Conservation (phyloP, 441 rosid genomes). For the Brassica balearica region DNA sequence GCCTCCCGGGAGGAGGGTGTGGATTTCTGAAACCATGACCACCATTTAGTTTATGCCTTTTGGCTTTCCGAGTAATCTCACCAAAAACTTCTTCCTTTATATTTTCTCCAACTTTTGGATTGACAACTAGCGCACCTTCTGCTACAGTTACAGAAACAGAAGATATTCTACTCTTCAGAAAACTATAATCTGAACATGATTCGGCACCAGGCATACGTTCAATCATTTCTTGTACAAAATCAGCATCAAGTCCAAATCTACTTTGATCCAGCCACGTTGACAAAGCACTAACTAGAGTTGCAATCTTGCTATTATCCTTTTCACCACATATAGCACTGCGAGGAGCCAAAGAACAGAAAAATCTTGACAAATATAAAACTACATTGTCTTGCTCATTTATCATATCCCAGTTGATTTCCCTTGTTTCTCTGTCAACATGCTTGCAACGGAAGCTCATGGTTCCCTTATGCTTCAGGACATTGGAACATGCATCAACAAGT, state of each 20-base stretch:
- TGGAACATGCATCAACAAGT: conserved; percentile 65
- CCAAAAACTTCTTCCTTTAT: conserved; percentile 47
- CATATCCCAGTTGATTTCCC: conserved; percentile 49
- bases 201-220: conserved; percentile 81
- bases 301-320: conserved; percentile 53
- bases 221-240: conserved; percentile 88
- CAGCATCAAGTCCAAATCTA: conserved; percentile 92
- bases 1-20: conserved; percentile 73
- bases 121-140: conserved; percentile 64
- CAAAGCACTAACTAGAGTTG: conserved; percentile 52
- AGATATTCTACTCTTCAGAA: conserved; percentile 62
- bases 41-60: conserved; percentile 56
- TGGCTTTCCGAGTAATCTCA: conserved; percentile 55
- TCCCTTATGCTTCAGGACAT: conserved; percentile 53
- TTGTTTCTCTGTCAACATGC: conserved; percentile 58
- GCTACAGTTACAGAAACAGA: conserved; percentile 63
- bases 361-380: conserved; percentile 59
- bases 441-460: conserved; percentile 63
- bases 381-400: conserved; percentile 50
- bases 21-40: conserved; percentile 44
- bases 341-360: conserved; percentile 60
- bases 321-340: conserved; percentile 45
- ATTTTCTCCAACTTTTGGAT: conserved; percentile 53
- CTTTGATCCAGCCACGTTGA: conserved; percentile 84
- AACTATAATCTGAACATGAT: conserved; percentile 70